Base-by-base conservation (phyloP, 257 asterid genomes). In the Coffea canephora region DNA sequence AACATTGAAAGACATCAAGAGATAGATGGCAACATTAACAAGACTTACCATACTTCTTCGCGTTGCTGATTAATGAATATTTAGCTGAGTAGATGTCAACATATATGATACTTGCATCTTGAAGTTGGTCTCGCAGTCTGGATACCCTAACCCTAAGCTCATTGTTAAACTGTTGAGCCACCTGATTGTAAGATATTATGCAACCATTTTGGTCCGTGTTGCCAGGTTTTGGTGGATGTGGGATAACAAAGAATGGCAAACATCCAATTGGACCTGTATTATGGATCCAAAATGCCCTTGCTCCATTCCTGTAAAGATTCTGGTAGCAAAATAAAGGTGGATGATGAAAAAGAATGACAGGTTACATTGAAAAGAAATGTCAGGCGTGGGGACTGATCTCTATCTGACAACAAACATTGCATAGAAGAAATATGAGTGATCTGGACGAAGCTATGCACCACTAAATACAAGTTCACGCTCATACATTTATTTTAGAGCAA, bases 251-350 rank as follows among this genome's bases (percentile, higher is more conserved):
- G 65, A 4, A 41, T 34, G 82, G 81, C 55, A 84, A 75, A 46
- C 85, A 81, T 66, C 85, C 85, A 39, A 78, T 81, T 34, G 83
- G 83, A 54, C 85, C 80, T 8, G 81, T 82, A 45, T 81, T 81
- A 74, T 82, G 81, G 16, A 81, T 75, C 85, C 85, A 84, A 66
- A 84, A 81, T 11, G 82, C 77, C 43, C 85, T 75, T 19, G 87
- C 87, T 9, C 83, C 85, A 23, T 36, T 62, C 45, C 43, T 13
- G 80, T 78, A 81, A 43, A 84, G 81, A 69, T 74, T 21, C 87
- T 84, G 70, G 59, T 21, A 71, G 59, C 23, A 18, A 59, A 25
- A 41, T 5, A 46, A 16, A 25, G 10, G 18, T 18, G 27, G 65
- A 57, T 1, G n/a, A 57, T 21, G 57, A 66, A 69, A 66, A 27